Evolutionary conservation across 78 protist species (phyloP).

Genomic region (Dictyostelium citrinum): DNA sequence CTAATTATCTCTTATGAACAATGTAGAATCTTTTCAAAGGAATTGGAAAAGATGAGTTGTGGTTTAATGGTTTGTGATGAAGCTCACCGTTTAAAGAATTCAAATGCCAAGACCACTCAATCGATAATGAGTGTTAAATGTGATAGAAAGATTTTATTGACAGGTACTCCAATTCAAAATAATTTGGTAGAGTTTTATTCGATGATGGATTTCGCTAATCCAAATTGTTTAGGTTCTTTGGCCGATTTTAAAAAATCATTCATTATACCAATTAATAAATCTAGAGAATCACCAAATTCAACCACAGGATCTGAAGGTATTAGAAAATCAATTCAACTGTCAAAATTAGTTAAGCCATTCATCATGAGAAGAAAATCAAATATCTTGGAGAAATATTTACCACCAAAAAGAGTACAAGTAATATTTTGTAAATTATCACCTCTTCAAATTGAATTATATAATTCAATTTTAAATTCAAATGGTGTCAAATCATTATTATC

Average conservation of each 20-base stretch:
- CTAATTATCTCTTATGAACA: conserved; percentile 78
- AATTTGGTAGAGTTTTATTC: conserved; percentile 83
- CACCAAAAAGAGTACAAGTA: conserved; percentile 82
- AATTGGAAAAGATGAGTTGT: conserved; percentile 1
- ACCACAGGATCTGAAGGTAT: not conserved
- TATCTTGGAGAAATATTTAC: conserved; percentile 81
- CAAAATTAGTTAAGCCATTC: conserved; percentile 36
- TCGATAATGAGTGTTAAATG: conserved; percentile 45
- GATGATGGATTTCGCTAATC: conserved; percentile 85
- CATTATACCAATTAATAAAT: conserved; percentile 39
- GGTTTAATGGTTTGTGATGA: conserved; percentile 81
- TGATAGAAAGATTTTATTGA: conserved; percentile 73
- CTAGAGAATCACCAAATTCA: not conserved
- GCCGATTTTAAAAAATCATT: conserved; percentile 6
- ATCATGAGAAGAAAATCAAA: conserved; percentile 83
- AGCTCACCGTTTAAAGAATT: conserved; percentile 91
- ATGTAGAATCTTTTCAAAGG: conserved; percentile 18
- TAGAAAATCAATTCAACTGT: conserved; percentile 39
- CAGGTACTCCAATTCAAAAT: conserved; percentile 95
- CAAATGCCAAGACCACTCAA: conserved; percentile 40
- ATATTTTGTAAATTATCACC: conserved; percentile 65
- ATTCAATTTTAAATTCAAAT: not conserved
- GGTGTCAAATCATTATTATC: not conserved
- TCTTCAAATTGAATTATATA: conserved; percentile 65
- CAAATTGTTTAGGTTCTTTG: conserved; percentile 74